Percentiles rank a stretch among this genome's conserved stretches.
phyloP scores from a whole-genome alignment of 305 asterid genomes.

The Fraxinus xanthoxyloides region DNA sequence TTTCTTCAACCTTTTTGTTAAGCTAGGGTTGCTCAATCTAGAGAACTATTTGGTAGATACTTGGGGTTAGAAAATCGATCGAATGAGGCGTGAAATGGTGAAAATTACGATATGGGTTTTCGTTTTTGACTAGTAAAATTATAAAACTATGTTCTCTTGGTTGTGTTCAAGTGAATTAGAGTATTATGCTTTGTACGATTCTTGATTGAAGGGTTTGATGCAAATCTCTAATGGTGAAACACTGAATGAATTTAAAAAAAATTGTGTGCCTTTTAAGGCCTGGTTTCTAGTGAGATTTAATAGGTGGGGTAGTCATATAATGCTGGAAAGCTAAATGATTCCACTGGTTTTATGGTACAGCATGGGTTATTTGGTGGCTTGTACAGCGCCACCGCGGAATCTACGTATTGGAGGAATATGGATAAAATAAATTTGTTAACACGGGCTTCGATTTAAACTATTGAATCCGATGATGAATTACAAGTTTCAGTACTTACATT shows the following conservation, averaged over 20 bases:
- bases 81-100: not conserved
- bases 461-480: not conserved
- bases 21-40: constrained; percentile 11
- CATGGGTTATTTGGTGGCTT: not conserved
- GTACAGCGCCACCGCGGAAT: not conserved
- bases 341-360: not conserved
- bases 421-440: not conserved
- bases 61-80: not conserved
- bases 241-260: not conserved
- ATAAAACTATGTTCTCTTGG: not conserved
- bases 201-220: not conserved
- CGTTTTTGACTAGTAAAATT: not conserved
- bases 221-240: not conserved
- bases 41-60: not conserved
- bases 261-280: not conserved
- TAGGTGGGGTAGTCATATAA: constrained; percentile 2
- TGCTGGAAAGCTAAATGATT: constrained; percentile 4
- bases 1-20: not conserved
- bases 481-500: not conserved
- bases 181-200: not conserved
- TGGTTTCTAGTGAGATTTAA: not conserved
- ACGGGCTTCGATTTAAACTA: not conserved
- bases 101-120: not conserved
- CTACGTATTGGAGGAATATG: not conserved
- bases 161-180: not conserved